Evolutionary conservation across 2,329 filamentous ascomycete species (phyloP), one percentile per base, ranked within the genome.

Genomic region (Exophiala lecanii-corni): DNA sequence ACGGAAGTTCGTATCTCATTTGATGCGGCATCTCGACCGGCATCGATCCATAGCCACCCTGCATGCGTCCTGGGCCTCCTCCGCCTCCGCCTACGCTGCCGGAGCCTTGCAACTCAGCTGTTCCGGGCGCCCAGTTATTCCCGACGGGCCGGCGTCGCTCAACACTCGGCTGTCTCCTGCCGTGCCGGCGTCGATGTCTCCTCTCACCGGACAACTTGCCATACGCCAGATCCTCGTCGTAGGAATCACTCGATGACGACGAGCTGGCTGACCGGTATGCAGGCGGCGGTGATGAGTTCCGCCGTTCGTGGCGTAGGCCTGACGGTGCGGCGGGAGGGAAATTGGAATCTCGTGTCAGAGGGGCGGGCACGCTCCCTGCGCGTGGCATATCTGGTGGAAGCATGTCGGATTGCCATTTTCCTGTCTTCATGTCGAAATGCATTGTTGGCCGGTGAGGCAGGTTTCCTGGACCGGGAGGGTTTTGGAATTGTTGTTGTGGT

Each of bases 351-450:
- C 33, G 33, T 7, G 15, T 19, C 13, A n/a, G 13, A 4, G 33
- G 12, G 33, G n/a, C 17, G 6, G 33, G 33, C 4, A 19, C 7
- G n/a, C 33, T 35, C 5, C 16, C 33, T 35, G 5, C 12, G 9
- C 36, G 28, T 4, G 38, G 42, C 33, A 43, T 35, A 18, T 49
- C 47, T 3, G 39, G 39, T 16, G 47, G 47, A 18, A 46, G 40
- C 41, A 49, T 41, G 15, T 40, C 39, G 10, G 28, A 21, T 15
- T 40, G 43, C 25, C 40, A 33, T 31, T 37, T 46, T 4, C 47
- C 47, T 17, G 47, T 49, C 35, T 49, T 49, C 13, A 33, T 34
- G 31, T 49, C 47, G 16, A 41, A 33, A 31, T 49, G 38, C 25
- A 43, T 41, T 10, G 34, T 41, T 16, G 25, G 33, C 32, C 34